phyloP scores from a whole-genome alignment of 768 basidiomycete species.

The Boletales sp. region DNA sequence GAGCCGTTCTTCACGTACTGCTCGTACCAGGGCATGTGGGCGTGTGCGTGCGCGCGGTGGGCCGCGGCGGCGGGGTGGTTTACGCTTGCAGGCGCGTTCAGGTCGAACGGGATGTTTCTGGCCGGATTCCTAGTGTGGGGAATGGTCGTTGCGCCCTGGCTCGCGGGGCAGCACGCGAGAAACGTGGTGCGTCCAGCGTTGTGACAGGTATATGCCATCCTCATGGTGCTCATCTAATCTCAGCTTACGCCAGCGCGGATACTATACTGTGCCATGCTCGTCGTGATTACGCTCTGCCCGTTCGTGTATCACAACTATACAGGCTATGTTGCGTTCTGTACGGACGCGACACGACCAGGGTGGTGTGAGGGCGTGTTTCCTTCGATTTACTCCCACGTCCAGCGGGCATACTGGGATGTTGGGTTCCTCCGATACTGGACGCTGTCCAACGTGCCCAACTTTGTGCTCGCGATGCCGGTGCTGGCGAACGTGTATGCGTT shows the following conservation, averaged over 20 bases:
- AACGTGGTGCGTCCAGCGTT: slow-evolving; percentile 21
- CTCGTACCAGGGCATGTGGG: slow-evolving; percentile 54
- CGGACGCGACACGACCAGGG: slow-evolving; percentile 17
- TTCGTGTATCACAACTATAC: slow-evolving; percentile 68
- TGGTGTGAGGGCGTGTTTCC: slow-evolving; percentile 72
- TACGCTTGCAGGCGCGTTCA: slow-evolving; percentile 58
- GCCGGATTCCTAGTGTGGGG: slow-evolving; percentile 81
- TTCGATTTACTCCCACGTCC: slow-evolving; percentile 78
- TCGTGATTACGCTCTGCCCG: slow-evolving; percentile 52
- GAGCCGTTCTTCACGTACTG: slow-evolving; percentile 86
- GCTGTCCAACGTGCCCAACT: slow-evolving; percentile 78
- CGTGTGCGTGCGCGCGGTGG: slow-evolving; percentile 42
- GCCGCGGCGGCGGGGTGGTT: slow-evolving; percentile 57
- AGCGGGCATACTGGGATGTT: slow-evolving; percentile 80
- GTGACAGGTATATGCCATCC: neutral
- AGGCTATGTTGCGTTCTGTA: slow-evolving; percentile 71
- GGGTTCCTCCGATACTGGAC: slow-evolving; percentile 91
- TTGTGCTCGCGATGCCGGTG: slow-evolving; percentile 73
- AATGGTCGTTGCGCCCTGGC: slow-evolving; percentile 51
- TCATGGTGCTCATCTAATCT: neutral
- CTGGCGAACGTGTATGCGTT: slow-evolving; percentile 46
- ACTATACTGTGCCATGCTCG: slow-evolving; percentile 38
- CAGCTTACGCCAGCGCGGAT: slow-evolving; percentile 36
- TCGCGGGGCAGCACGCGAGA: slow-evolving; percentile 12
- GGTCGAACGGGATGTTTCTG: slow-evolving; percentile 76